Evolutionary conservation across 2,329 filamentous ascomycete genomes (phyloP), one percentile per base, ranked within the genome.

Genomic region (Basipetospora sp.): DNA sequence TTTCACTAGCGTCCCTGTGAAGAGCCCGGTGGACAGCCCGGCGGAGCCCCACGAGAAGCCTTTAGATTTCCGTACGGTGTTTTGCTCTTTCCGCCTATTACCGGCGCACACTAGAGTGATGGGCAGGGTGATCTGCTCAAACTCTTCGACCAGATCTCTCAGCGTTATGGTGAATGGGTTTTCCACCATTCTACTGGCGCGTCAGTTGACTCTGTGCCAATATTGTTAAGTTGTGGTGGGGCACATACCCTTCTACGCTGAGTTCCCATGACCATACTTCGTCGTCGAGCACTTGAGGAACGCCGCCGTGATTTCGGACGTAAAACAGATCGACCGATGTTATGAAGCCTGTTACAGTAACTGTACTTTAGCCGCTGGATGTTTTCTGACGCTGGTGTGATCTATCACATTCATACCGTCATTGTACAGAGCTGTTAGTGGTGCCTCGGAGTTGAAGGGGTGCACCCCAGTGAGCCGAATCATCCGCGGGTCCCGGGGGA

Each of bases 11-110:
- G 86, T 80, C 16, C 87, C 87, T 0, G 87, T 94, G 67, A 83
- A 94, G 1, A 94, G 60, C 0, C 85, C 84, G 0, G 84, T 94
- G 0, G 85, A 92, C 5, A 94, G 55, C 17, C 86, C 87, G 4
- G 83, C 86, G 1, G 87, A 67, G 26, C 87, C 87, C 87, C 87
- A 94, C 2, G 85, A 93, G 59, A 94, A 94, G 0, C 87, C 87
- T 49, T 94, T 92, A 1, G 82, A 84, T 55, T 94, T 94, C 13
- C 84, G 71, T 3, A 94, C 82, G 36, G 84, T 67, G 47, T 94
- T 94, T 53, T 94, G 87, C 57, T 94, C 87, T 59, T 94, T 94
- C 22, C 87, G 72, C 42, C 87, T 70, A 55, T 94, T 94, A 1
- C 87, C 87, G 4, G 87, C 87, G 54, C 87, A 94, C 16, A 94